A percentile compares a stretch with the other conserved stretches of the same genome.
Evolutionary conservation across 805 yeast genomes (phyloP).

Genomic region (Ogataea zsoltii): DNA sequence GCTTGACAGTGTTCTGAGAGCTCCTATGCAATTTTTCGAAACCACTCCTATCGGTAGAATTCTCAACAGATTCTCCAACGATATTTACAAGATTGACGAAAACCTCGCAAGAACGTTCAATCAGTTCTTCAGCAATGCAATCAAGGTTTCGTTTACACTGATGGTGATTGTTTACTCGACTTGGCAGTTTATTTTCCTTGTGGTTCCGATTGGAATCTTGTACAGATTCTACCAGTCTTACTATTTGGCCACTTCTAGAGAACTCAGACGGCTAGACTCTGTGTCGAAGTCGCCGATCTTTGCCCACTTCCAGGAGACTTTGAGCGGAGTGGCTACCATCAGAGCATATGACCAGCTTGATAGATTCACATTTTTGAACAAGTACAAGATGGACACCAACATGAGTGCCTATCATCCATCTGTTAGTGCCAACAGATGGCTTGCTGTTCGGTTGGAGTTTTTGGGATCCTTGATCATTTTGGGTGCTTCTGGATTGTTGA

Average conservation of each 20-base stretch:
- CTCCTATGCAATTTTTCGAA: conserved; percentile 95
- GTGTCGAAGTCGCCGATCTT: conserved; percentile 77
- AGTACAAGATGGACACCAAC: conserved; percentile 75
- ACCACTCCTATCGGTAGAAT: conserved; percentile 95
- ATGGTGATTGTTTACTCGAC: conserved; percentile 81
- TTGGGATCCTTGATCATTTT: conserved; percentile 87
- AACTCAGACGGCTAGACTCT: conserved; percentile 78
- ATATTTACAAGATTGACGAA: conserved; percentile 87
- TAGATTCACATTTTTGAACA: conserved; percentile 65
- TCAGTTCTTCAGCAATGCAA: conserved; percentile 61
- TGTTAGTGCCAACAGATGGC: conserved; percentile 93
- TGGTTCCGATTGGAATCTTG: conserved; percentile 66
- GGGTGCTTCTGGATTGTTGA: conserved; percentile 81
- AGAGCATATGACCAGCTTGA: conserved; percentile 69
- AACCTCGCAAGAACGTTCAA: conserved; percentile 67
- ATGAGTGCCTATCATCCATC: conserved; percentile 93
- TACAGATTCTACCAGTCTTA: conserved; percentile 75
- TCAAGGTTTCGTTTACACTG: conserved; percentile 72
- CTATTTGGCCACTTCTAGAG: conserved; percentile 76
- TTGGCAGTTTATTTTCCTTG: conserved; percentile 76
- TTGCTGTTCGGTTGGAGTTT: conserved; percentile 90
- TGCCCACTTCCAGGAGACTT: conserved; percentile 82
- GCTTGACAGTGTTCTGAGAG: conserved; percentile 72
- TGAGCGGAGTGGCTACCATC: conserved; percentile 73
- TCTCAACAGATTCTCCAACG: conserved; percentile 87